A percentile compares a stretch with the other conserved stretches of the same genome.
These are phyloP conservation scores for Candida lessepsii DNA, from an alignment of 805 yeast species.

Conservation along the genomic window DNA sequence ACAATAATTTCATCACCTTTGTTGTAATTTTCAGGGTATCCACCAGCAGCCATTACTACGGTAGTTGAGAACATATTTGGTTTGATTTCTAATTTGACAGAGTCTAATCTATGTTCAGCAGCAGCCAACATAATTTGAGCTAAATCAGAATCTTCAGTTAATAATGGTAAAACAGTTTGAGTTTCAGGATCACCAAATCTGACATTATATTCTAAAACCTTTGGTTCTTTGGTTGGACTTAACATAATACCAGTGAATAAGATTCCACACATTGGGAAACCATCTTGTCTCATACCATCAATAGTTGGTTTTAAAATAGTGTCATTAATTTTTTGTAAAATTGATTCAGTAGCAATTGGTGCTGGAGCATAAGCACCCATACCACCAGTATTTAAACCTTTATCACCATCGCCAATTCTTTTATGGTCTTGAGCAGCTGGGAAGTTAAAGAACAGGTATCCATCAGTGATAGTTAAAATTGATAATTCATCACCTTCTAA, in stretches of 20 bases:
- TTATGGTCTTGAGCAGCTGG: constrained; percentile 99
- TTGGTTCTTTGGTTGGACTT: constrained; percentile 77
- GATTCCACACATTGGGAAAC: constrained; percentile 93
- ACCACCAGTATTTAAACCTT: constrained; percentile 97
- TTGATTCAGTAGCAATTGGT: constrained; percentile 81
- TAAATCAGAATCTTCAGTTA: constrained; percentile 82
- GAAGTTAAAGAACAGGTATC: constrained; percentile 82
- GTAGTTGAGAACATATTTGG: constrained; percentile 73
- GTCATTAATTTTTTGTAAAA: constrained; percentile 67
- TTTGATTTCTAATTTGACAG: constrained; percentile 59
- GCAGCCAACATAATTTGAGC: constrained; percentile 91
- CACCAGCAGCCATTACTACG: constrained; percentile 95
- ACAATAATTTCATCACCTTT: constrained; percentile 85
- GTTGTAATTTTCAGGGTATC: constrained; percentile 84
- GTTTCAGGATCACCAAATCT: constrained; percentile 99
- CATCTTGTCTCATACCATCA: constrained; percentile 94
- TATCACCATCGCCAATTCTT: constrained; percentile 89
- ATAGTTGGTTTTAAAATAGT: constrained; percentile 87
- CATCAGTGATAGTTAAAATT: constrained; percentile 88
- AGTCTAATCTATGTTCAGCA: constrained; percentile 90
- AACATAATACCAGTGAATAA: constrained; percentile 94
- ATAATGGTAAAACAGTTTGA: constrained; percentile 88
- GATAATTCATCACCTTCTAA: constrained; percentile 97
- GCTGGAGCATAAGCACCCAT: constrained; percentile 99
- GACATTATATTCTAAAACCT: constrained; percentile 94